Evolutionary conservation across 805 yeast species (phyloP).

Genomic region (Hyphopichia homilentoma): DNA sequence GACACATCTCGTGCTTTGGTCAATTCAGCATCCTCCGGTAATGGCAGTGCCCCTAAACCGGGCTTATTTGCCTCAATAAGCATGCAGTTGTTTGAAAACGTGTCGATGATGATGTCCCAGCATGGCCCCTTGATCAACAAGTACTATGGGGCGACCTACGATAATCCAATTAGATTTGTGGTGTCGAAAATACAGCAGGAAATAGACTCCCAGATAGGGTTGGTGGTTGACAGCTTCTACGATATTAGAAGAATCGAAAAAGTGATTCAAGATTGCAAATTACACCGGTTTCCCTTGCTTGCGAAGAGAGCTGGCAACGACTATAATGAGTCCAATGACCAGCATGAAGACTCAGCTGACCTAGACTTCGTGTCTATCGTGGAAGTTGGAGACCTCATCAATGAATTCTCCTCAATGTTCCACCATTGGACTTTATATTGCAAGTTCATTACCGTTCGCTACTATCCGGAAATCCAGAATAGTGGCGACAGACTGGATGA

Average conservation of each 20-base stretch:
- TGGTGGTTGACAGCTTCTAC: slow-evolving; percentile 80
- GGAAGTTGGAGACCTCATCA: slow-evolving; percentile 61
- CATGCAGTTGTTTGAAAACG: slow-evolving; percentile 73
- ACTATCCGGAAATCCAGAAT: no score
- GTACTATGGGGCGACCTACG: slow-evolving; percentile 57
- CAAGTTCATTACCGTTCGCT: slow-evolving; percentile 65
- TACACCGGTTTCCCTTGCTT: slow-evolving; percentile 40
- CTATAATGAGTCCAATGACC: slow-evolving; percentile 15
- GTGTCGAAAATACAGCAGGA: slow-evolving; percentile 76
- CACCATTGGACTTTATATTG: slow-evolving; percentile 84
- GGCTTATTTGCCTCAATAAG: slow-evolving; percentile 60
- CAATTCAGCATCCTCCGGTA: slow-evolving; percentile 26
- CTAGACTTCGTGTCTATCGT: slow-evolving; percentile 48
- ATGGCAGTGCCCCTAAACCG: slow-evolving; percentile 21
- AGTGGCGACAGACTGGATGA: slow-evolving; percentile 20
- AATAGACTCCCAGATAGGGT: slow-evolving; percentile 88
- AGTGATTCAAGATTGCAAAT: slow-evolving; percentile 49
- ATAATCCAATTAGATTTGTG: slow-evolving; percentile 57
- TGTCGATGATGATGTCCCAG: slow-evolving; percentile 79
- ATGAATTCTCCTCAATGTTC: slow-evolving; percentile 71
- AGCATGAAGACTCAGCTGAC: slow-evolving; percentile 23
- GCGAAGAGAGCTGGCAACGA: slow-evolving; percentile 6
- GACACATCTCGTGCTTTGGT: slow-evolving; percentile 71
- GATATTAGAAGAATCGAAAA: slow-evolving; percentile 64
- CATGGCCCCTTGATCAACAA: slow-evolving; percentile 75